phyloP scores from a whole-genome alignment of 108 stramenopile genomes.

The Epithemia pelagica region DNA sequence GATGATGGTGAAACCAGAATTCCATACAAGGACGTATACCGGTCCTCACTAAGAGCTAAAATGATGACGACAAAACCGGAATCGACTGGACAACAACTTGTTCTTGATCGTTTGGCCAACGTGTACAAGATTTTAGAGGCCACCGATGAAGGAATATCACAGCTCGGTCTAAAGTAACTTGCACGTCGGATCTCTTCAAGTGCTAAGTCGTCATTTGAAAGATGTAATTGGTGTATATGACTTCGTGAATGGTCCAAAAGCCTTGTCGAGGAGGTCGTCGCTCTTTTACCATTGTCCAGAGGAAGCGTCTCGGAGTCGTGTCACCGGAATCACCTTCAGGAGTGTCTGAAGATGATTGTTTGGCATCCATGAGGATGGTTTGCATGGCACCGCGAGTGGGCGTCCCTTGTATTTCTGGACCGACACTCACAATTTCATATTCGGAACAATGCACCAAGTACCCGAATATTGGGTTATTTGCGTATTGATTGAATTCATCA shows the following conservation, averaged over 20 bases:
- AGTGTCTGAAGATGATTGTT: not conserved
- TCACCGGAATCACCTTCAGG: not conserved
- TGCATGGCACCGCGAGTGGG: slow-evolving; percentile 63
- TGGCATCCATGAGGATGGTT: slow-evolving; percentile 52
- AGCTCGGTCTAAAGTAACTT: not conserved
- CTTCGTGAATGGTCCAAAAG: slow-evolving; percentile 74
- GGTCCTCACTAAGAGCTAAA: slow-evolving; percentile 45
- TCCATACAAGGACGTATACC: slow-evolving; percentile 62
- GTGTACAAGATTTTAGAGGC: not conserved
- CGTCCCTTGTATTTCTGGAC: slow-evolving; percentile 52
- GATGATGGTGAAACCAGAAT: slow-evolving; percentile 8
- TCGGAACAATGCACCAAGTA: slow-evolving; percentile 46
- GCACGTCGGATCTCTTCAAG: not conserved
- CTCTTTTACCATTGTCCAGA: slow-evolving; percentile 71
- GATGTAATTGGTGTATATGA: slow-evolving; percentile 53
- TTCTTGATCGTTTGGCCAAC: not conserved
- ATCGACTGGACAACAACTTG: not conserved
- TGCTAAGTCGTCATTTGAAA: slow-evolving; percentile 26
- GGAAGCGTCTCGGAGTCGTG: slow-evolving; percentile 19
- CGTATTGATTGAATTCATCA: slow-evolving; percentile 56
- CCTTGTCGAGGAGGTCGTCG: slow-evolving; percentile 72
- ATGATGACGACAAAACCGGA: slow-evolving; percentile 13
- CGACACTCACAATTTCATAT: slow-evolving; percentile 40
- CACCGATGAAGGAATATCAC: not conserved
- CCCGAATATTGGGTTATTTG: slow-evolving; percentile 68